A percentile compares a stretch with the other conserved stretches of the same genome.
Evolutionary conservation across 164 flowering plant species (phyloP).

Genomic region (Nymphaea thermarum): DNA sequence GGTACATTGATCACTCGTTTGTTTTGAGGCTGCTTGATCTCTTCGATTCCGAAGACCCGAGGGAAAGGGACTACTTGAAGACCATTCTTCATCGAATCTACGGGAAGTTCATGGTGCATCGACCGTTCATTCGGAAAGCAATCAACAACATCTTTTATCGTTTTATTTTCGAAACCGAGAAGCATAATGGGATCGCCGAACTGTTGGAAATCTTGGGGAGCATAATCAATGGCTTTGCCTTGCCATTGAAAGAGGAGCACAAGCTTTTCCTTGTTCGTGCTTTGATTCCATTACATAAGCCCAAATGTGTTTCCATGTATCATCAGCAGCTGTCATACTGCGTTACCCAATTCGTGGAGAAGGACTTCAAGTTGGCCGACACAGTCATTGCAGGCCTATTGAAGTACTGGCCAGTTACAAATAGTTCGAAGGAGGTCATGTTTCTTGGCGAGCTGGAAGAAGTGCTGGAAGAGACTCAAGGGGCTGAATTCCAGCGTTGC

Average conservation of each 20-base stretch:
- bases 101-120: conserved; percentile 81
- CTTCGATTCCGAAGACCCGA: conserved; percentile 74
- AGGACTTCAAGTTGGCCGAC: conserved; percentile 69
- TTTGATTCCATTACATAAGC: conserved; percentile 77
- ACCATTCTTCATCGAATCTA: conserved; percentile 68
- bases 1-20: conserved; percentile 69
- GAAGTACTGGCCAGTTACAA: conserved; percentile 80
- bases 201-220: conserved; percentile 74
- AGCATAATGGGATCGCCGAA: conserved; percentile 71
- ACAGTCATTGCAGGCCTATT: conserved; percentile 68
- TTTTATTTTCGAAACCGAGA: conserved; percentile 68
- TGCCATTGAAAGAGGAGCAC: conserved; percentile 81
- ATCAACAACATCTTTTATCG: conserved; percentile 64
- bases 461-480: conserved; percentile 69
- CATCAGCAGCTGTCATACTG: conserved; percentile 84
- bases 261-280: conserved; percentile 72
- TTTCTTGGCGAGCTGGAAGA: conserved; percentile 79
- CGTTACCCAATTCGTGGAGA: conserved; percentile 75
- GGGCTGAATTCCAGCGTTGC: conserved; percentile 71
- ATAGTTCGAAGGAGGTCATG: conserved; percentile 80
- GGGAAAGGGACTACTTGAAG: conserved; percentile 81
- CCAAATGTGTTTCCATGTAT: conserved; percentile 58
- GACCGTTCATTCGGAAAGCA: conserved; percentile 70
- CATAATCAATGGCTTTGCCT: conserved; percentile 73
- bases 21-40: conserved; percentile 66